A percentile compares a stretch with the other conserved stretches of the same genome.
phyloP scores from a whole-genome alignment of 257 asterid genomes.

The Scutellaria minor region DNA sequence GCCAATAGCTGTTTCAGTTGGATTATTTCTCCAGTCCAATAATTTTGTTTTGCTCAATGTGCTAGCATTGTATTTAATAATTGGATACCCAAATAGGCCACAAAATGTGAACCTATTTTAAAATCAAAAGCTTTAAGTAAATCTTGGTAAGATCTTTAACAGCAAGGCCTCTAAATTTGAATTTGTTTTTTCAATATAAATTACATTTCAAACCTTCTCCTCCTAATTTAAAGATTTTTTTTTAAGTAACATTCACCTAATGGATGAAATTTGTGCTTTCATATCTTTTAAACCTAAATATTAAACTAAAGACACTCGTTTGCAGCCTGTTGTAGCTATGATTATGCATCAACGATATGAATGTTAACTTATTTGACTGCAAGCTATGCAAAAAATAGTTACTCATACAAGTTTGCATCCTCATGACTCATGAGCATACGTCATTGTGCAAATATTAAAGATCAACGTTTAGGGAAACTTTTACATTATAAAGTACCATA shows the following conservation, averaged over 20 bases:
- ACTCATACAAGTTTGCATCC: not conserved
- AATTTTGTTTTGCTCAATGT: conserved; percentile 13
- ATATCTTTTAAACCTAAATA: conserved; percentile 6
- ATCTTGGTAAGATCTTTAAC: conserved; percentile 1
- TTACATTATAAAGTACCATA: not conserved
- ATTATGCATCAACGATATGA: not conserved
- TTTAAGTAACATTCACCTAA: not conserved
- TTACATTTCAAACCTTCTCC: not conserved
- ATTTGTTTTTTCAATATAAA: not conserved
- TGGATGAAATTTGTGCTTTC: not conserved
- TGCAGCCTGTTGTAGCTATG: not conserved
- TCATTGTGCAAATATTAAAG: not conserved
- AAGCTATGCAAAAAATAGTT: not conserved
- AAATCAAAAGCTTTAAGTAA: conserved; percentile 7
- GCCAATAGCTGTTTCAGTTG: conserved; percentile 1
- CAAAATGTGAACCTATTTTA: conserved; percentile 13
- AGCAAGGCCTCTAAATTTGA: not conserved
- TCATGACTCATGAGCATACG: not conserved
- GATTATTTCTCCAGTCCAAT: not conserved
- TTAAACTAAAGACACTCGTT: not conserved
- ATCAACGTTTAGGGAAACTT: not conserved
- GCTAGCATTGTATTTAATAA: not conserved
- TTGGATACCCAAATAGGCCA: conserved; percentile 9
- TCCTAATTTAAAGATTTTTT: not conserved
- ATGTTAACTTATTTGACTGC: not conserved